Conservation (phyloP, 108 stramenopile genomes). For the Craspedostauros australis region DNA sequence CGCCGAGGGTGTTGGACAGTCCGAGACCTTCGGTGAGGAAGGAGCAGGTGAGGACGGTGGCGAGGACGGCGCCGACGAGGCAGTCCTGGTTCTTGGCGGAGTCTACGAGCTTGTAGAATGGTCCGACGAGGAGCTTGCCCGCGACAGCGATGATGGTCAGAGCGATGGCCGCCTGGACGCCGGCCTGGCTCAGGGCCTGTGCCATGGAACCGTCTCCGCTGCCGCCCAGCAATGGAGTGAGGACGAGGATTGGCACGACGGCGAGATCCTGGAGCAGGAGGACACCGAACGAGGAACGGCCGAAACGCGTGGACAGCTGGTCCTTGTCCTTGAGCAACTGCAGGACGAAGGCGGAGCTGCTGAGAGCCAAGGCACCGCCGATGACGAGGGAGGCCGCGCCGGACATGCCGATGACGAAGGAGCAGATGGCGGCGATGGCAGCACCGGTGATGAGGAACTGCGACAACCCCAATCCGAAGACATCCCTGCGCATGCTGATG, state of each 20-base stretch:
- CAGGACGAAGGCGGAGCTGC: conserved; percentile 91
- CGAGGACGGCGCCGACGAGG: conserved; percentile 79
- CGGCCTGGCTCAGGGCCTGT: conserved; percentile 62
- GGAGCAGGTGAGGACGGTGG: conserved; percentile 84
- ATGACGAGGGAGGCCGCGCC: conserved; percentile 69
- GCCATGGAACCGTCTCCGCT: conserved; percentile 51
- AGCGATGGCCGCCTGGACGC: conserved; percentile 72
- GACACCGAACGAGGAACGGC: conserved; percentile 88
- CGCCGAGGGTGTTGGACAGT: conserved; percentile 88
- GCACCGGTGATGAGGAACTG: conserved; percentile 80
- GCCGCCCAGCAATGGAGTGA: conserved; percentile 81
- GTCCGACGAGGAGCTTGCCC: conserved; percentile 73
- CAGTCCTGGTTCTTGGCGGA: conserved; percentile 76
- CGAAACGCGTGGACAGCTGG: conserved; percentile 75
- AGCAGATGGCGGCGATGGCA: conserved; percentile 52
- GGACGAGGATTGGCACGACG: conserved; percentile 89
- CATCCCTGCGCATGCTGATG: conserved; percentile 79
- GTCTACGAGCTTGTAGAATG: conserved; percentile 72
- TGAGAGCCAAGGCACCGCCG: conserved; percentile 86
- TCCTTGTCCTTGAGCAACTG: conserved; percentile 86
- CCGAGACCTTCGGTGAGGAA: conserved; percentile 89
- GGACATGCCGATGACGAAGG: conserved; percentile 37
- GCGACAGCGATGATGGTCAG: conserved; percentile 57
- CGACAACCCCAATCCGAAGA: conserved; percentile 85
- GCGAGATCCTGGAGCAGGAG: conserved; percentile 89